Evolutionary conservation across 73 alveolate species (phyloP).

Genomic region (Breviolum minutum): DNA sequence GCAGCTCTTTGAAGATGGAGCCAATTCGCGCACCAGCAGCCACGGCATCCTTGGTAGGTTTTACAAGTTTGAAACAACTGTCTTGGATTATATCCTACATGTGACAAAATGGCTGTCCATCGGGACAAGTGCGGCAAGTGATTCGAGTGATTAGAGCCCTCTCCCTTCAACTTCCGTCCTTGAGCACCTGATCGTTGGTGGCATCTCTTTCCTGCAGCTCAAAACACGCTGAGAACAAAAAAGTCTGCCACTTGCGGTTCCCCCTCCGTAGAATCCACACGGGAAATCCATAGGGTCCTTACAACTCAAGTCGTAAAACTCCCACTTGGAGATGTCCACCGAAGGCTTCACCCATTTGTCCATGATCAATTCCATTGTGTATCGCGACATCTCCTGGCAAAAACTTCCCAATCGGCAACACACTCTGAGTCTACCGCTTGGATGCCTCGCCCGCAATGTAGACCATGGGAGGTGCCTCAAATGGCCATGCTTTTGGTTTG

Average conservation of each 20-base stretch:
- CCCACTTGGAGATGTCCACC: constrained; percentile 88
- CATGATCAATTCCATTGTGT: constrained; percentile 93
- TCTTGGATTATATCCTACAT: neutral
- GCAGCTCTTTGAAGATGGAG: constrained; percentile 79
- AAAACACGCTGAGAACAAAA: neutral
- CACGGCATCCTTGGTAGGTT: constrained; percentile 57
- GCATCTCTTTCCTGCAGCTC: constrained; percentile 41
- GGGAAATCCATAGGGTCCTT: neutral
- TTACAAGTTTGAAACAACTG: neutral
- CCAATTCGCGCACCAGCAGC: constrained; percentile 91
- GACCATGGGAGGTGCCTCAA: constrained; percentile 88
- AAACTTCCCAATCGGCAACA: neutral
- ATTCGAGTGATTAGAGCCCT: neutral
- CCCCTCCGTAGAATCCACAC: neutral
- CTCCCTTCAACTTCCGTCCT: neutral
- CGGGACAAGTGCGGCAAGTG: too few relatives aligned
- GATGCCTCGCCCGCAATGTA: constrained; percentile 83
- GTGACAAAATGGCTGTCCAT: neutral
- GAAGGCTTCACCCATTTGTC: constrained; percentile 89
- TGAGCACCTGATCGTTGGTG: constrained; percentile 70
- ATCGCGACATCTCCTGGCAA: constrained; percentile 82
- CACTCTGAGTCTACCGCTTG: neutral
- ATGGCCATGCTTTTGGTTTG: neutral
- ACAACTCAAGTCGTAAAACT: constrained; percentile 87
- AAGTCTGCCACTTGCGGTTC: neutral